Percentiles rank a stretch among this genome's conserved stretches.
Evolutionary conservation across 2,329 filamentous ascomycete genomes (phyloP).

Genomic region (Verruconis gallopava): DNA sequence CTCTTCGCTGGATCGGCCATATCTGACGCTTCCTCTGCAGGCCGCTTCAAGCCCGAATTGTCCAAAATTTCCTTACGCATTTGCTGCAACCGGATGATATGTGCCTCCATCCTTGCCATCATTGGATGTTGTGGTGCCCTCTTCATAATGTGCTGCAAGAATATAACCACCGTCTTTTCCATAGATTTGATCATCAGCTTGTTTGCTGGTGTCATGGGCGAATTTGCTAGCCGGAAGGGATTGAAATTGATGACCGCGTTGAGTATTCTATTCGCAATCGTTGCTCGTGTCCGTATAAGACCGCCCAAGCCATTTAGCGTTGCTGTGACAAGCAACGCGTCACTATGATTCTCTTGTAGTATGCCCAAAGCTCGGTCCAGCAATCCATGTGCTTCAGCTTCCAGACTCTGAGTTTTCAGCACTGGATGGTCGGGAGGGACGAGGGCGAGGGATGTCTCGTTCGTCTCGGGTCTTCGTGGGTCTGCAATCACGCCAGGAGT

Average conservation of each 20-base stretch:
- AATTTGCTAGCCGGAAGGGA: constrained; percentile 66
- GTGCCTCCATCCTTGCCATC: constrained; percentile 67
- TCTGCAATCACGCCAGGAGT: constrained; percentile 73
- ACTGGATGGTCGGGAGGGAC: constrained; percentile 73
- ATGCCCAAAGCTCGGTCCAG: constrained; percentile 76
- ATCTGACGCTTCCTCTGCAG: constrained; percentile 55
- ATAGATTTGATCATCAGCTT: constrained; percentile 84
- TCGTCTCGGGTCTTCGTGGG: constrained; percentile 62
- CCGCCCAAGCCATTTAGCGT: constrained; percentile 80
- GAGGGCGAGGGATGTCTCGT: constrained; percentile 76
- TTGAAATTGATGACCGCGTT: constrained; percentile 83
- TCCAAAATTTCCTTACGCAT: constrained; percentile 68
- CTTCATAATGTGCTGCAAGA: constrained; percentile 74
- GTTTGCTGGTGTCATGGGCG: constrained; percentile 62
- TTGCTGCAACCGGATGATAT: constrained; percentile 71
- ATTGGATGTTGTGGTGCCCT: constrained; percentile 73
- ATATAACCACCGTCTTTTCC: constrained; percentile 78
- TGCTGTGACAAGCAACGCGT: constrained; percentile 78
- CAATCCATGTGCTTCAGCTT: constrained; percentile 84
- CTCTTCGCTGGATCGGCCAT: constrained; percentile 69
- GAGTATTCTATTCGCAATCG: constrained; percentile 73
- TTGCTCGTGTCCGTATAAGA: constrained; percentile 68
- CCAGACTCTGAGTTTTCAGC: constrained; percentile 66
- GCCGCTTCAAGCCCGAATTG: constrained; percentile 65
- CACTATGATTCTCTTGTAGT: constrained; percentile 78